These are phyloP conservation scores for Chloranthus sessilifolius DNA, from an alignment of 164 flowering plant genomes.

Conservation along the genomic window DNA sequence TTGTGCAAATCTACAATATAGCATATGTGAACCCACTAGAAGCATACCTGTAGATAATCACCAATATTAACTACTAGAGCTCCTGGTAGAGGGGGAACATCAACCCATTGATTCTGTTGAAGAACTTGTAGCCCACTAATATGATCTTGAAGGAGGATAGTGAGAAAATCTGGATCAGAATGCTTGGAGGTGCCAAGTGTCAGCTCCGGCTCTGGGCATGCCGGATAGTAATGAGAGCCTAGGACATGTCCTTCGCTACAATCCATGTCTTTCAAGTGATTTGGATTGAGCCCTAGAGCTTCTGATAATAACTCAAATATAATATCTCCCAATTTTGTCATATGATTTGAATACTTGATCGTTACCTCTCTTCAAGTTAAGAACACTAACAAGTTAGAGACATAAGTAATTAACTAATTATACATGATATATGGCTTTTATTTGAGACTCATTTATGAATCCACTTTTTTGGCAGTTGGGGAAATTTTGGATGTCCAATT, in stretches of 20 bases:
- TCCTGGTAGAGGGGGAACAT: constrained; percentile 21
- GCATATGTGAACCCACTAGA: too few relatives aligned
- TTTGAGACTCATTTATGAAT: too few relatives aligned
- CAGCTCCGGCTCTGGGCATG: constrained; percentile 28
- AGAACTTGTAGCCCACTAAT: constrained; percentile 29
- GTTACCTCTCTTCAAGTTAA: constrained; percentile 14
- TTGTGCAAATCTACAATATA: too few relatives aligned
- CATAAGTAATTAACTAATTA: too few relatives aligned
- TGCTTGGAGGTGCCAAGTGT: constrained; percentile 25
- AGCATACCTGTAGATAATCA: constrained; percentile 20
- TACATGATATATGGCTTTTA: too few relatives aligned
- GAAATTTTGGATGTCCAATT: too few relatives aligned
- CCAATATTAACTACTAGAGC: constrained; percentile 26
- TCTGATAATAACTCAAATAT: constrained; percentile 23
- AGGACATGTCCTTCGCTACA: constrained; percentile 16
- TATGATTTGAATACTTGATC: constrained; percentile 10
- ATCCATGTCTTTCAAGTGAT: constrained; percentile 17
- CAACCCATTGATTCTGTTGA: constrained; percentile 19
- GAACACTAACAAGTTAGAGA: neutral
- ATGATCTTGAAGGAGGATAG: constrained; percentile 23
- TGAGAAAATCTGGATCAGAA: constrained; percentile 21
- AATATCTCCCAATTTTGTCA: constrained; percentile 15
- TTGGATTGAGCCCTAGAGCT: constrained; percentile 27
- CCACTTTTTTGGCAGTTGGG: too few relatives aligned
- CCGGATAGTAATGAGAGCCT: constrained; percentile 22